Conservation (phyloP, 1,284 basidiomycete genomes). For the Peniophora sp. region DNA sequence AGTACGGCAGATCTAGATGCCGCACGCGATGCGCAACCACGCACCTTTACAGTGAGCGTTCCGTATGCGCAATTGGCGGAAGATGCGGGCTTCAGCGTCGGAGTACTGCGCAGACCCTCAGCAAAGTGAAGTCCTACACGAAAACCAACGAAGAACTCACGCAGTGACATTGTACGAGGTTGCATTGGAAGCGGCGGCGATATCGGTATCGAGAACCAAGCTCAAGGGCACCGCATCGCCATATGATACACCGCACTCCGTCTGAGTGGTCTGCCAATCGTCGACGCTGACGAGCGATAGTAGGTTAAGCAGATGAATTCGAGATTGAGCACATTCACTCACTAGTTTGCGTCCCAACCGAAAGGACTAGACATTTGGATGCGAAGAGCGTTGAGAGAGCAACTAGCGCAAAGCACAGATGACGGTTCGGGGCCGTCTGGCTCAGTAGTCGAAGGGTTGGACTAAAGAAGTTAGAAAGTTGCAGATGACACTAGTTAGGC, state of each 20-base stretch:
- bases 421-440: neutral
- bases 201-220: neutral
- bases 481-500: neutral
- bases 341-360: slow-evolving; percentile 7
- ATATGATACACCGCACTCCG: slow-evolving; percentile 1
- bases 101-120: neutral
- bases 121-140: no score
- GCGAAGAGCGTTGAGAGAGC: slow-evolving; percentile 3
- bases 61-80: slow-evolving; percentile 2
- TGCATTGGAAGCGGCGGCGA: neutral
- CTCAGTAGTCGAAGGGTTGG: neutral
- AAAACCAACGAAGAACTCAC: neutral
- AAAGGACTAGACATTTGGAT: slow-evolving; percentile 7
- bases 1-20: no score
- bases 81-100: slow-evolving; percentile 3
- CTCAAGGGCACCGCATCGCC: slow-evolving; percentile 2
- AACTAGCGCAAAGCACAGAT: slow-evolving; percentile 3
- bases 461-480: neutral
- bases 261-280: slow-evolving; percentile 7
- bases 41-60: slow-evolving; percentile 3
- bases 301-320: no score
- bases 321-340: no score
- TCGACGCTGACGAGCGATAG: no score
- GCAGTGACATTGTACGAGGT: slow-evolving; percentile 2
- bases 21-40: no score